Conservation (phyloP, 2,329 filamentous ascomycete genomes). For the Pyrenophora teres region DNA sequence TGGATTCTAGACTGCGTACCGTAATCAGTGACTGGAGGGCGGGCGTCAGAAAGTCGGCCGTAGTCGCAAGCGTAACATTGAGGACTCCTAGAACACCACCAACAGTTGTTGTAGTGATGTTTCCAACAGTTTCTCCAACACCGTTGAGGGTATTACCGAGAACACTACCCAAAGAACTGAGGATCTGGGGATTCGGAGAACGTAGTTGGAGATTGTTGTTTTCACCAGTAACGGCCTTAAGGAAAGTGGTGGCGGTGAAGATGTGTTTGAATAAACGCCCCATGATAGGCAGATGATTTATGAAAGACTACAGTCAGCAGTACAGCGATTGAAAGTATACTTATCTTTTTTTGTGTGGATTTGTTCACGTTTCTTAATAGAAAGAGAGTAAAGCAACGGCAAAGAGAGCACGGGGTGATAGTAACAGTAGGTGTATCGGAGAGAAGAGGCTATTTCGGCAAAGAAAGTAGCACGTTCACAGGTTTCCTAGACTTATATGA, state of each 20-base stretch:
- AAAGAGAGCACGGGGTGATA: no score
- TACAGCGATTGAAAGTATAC: no score
- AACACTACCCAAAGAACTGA: background rate
- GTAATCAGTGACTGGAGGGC: background rate
- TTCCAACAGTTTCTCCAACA: background rate
- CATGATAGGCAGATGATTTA: constrained; percentile 1
- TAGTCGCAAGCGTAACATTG: constrained; percentile 1
- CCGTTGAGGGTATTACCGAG: background rate
- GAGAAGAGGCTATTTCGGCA: no score
- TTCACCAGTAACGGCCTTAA: background rate
- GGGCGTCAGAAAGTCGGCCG: constrained; percentile 1
- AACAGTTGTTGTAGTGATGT: background rate
- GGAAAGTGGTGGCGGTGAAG: constrained; percentile 1
- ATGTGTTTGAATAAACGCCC: constrained; percentile 6
- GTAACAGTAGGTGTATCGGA: no score
- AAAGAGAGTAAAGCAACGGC: no score
- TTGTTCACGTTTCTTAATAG: no score
- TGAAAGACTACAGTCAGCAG: constrained; percentile 1
- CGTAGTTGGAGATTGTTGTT: no score
- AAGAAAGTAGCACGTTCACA: no score
- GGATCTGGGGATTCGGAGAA: no score
- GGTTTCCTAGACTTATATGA: no score
- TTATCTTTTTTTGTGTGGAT: no score
- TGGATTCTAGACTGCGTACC: background rate
- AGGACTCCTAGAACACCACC: background rate